Evolutionary conservation across 73 alveolate species (phyloP), one percentile per base, ranked within the genome.

Genomic region (Durusdinium trenchii): DNA sequence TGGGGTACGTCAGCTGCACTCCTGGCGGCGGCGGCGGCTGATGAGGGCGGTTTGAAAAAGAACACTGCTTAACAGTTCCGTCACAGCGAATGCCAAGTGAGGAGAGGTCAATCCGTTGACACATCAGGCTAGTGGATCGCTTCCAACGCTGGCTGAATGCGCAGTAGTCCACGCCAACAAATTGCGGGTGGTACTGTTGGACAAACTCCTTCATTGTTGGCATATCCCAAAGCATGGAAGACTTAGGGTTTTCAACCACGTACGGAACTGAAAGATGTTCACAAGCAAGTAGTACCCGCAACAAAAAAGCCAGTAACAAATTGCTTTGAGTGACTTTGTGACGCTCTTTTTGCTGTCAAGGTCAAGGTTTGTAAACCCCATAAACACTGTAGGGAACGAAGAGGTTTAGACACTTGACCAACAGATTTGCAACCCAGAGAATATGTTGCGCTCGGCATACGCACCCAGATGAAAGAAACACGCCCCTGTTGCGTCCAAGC

Each of bases 391-490:
- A 45, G 20, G 16, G 46, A 2, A 2, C 92, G 92, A 12, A 82
- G 71, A 6, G 92, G 73, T 2, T 35, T 46, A 32, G 92, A 71
- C 32, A 69, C 71, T 35, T 10, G 2, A 10, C 71, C 92, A 47
- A 32, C 92, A 45, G 1, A 46, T 30, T 28, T 50, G 2, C 92
- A 1, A 45, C 48, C 71, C 69, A n/a, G 3, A 10, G 92, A 82
- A 82, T 47, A 82, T 6, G 92, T 38, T 6, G 92, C 30, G 48
- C 92, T 30, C 6, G 92, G 92, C 92, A 82, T 82, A 9, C 92
- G 73, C 18, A 82, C 4, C 92, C 92, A 82, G 30, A 82, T 9
- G 51, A 82, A n/a, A 9, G 1, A 3, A 28, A 82, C 71, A 1
- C 92, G 43, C 10, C 73, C 73, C 52, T 6, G 28, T 2, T 32